phyloP scores from a whole-genome alignment of 106 monocot genomes.

The Amphibolis antarctica region DNA sequence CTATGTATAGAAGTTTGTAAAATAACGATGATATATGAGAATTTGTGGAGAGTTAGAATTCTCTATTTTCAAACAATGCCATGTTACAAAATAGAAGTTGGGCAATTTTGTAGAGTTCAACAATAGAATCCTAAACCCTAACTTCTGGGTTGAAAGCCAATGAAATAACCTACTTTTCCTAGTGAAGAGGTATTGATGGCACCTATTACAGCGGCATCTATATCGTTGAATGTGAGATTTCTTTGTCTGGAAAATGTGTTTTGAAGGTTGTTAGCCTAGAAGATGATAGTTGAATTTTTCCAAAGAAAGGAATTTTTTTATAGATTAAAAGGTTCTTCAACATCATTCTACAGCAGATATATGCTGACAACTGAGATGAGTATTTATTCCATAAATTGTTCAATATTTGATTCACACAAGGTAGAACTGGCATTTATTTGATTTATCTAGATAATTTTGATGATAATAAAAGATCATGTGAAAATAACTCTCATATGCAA shows the following conservation, averaged over 20 bases:
- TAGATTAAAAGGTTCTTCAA: background rate
- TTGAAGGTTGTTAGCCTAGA: background rate
- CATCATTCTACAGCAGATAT: conserved; percentile 1
- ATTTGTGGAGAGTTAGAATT: too few relatives aligned
- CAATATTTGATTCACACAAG: background rate
- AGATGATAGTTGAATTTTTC: background rate
- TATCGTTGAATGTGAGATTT: background rate
- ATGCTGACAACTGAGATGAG: background rate
- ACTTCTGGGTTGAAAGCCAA: background rate
- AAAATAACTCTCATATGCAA: too few relatives aligned
- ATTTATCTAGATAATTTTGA: too few relatives aligned
- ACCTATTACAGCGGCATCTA: background rate
- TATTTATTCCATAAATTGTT: background rate
- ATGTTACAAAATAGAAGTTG: background rate
- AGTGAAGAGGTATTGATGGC: background rate
- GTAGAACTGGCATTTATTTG: too few relatives aligned
- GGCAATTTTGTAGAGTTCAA: background rate
- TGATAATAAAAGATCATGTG: too few relatives aligned
- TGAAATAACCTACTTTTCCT: background rate
- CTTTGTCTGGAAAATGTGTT: too few relatives aligned
- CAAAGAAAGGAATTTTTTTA: background rate
- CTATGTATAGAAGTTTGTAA: too few relatives aligned
- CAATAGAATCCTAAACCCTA: background rate
- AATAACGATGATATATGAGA: too few relatives aligned
- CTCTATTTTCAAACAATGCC: too few relatives aligned